A percentile compares a stretch with the other conserved stretches of the same genome.
These are phyloP conservation scores for Centrapalus pauciflorus DNA, from an alignment of 129 eudicot genomes.

Conservation along the genomic window DNA sequence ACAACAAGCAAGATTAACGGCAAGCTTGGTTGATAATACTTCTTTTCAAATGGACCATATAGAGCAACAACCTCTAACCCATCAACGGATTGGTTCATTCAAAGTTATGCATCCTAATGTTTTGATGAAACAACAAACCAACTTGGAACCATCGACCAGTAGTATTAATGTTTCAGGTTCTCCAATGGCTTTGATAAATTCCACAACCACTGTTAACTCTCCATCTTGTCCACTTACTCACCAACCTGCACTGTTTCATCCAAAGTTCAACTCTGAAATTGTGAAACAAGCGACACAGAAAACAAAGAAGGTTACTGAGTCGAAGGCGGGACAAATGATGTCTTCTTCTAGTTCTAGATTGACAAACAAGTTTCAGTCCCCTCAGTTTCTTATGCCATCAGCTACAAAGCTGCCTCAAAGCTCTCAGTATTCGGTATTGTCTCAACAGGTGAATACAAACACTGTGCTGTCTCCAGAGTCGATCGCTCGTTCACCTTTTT, in stretches of 20 bases:
- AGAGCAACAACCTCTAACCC: neutral
- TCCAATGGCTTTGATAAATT: neutral
- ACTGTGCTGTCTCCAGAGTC: constrained; percentile 16
- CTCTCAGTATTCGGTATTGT: neutral
- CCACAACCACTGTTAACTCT: neutral
- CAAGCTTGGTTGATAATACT: neutral
- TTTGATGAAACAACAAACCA: constrained; percentile 6
- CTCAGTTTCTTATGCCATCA: constrained; percentile 3
- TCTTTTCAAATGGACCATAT: constrained; percentile 6
- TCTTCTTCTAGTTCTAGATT: constrained; percentile 12
- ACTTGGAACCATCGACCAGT: neutral
- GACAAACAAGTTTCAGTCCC: neutral
- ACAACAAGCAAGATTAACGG: neutral
- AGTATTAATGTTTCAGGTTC: neutral
- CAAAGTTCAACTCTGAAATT: constrained; percentile 6
- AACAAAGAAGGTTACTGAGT: neutral
- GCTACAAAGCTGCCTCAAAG: neutral
- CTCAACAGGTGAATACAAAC: neutral
- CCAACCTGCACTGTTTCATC: constrained; percentile 9
- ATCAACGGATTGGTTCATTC: neutral
- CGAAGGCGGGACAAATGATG: neutral
- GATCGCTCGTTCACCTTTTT: constrained; percentile 12
- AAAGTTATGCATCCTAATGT: neutral
- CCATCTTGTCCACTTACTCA: neutral
- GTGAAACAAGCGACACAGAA: constrained; percentile 19